These are phyloP conservation scores for Tagetes patula DNA, from an alignment of 129 eudicot genomes.

Conservation along the genomic window DNA sequence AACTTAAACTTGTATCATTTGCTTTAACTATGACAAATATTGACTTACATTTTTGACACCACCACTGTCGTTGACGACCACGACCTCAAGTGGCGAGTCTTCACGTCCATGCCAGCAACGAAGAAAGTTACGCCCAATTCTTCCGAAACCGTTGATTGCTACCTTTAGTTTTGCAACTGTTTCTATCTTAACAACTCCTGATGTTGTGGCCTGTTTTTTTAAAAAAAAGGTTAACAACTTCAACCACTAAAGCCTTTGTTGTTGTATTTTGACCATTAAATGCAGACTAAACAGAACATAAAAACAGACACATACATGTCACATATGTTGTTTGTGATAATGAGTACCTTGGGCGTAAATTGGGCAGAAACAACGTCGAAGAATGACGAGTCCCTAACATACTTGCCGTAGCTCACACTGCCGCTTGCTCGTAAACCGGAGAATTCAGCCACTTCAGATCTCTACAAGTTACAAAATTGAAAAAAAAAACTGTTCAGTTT, in stretches of 20 bases:
- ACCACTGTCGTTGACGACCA: slow-evolving; percentile 94
- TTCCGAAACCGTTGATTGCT: slow-evolving; percentile 97
- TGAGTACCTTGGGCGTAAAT: slow-evolving; percentile 63
- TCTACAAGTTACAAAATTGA: slow-evolving; percentile 42
- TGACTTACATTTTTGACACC: slow-evolving; percentile 91
- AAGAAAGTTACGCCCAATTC: slow-evolving; percentile 96
- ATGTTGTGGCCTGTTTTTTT: slow-evolving; percentile 44
- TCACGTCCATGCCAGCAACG: slow-evolving; percentile 98
- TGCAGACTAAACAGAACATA: too few species aligned
- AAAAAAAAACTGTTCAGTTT: too few species aligned
- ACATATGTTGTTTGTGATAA: not conserved
- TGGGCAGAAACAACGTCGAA: slow-evolving; percentile 72
- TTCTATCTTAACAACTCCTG: slow-evolving; percentile 54
- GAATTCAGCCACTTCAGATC: slow-evolving; percentile 66
- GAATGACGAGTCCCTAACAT: slow-evolving; percentile 59
- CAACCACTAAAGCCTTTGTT: too few species aligned
- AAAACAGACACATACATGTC: too few species aligned
- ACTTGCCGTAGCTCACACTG: slow-evolving; percentile 52
- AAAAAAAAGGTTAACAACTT: too few species aligned
- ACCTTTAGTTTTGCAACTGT: slow-evolving; percentile 90
- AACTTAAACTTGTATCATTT: not conserved
- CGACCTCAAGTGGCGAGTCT: slow-evolving; percentile 89
- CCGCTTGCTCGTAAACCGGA: slow-evolving; percentile 74
- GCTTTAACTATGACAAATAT: not conserved
- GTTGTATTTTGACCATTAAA: too few species aligned